These are phyloP conservation scores for Aspergillus hancockii DNA, from an alignment of 495 filamentous ascomycete species.

Conservation along the genomic window DNA sequence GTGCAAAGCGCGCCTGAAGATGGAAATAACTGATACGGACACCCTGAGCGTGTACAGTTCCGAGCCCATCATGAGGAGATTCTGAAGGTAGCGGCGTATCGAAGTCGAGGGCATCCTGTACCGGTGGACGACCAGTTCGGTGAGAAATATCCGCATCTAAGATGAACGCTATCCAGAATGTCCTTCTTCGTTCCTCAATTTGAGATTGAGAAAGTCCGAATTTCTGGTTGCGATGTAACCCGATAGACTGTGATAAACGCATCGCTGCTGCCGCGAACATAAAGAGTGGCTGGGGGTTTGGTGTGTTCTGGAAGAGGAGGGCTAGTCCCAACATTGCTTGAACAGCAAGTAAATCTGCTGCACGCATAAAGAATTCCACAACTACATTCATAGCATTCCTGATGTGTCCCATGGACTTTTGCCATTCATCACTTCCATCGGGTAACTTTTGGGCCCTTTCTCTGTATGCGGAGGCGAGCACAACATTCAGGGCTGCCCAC, in stretches of 20 bases:
- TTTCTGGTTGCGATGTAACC: conserved; percentile 18
- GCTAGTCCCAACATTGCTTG: conserved; percentile 24
- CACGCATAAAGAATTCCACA: conserved; percentile 19
- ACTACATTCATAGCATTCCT: conserved; percentile 25
- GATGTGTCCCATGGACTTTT: conserved; percentile 19
- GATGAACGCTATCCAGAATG: conserved; percentile 28
- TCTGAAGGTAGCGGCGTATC: conserved; percentile 16
- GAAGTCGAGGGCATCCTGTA: conserved; percentile 21
- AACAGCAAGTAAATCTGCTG: conserved; percentile 21
- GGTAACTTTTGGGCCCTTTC: conserved; percentile 16
- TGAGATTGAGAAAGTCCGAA: conserved; percentile 12
- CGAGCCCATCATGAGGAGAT: conserved; percentile 16
- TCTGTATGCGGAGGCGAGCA: conserved; percentile 23
- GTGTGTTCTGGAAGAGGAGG: conserved; percentile 25
- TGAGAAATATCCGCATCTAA: conserved; percentile 26
- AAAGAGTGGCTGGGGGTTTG: conserved; percentile 24
- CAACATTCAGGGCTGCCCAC: conserved; percentile 25
- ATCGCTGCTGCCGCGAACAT: conserved; percentile 24
- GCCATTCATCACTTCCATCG: conserved; percentile 16
- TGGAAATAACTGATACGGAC: conserved; percentile 18
- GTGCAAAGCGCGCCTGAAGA: conserved; percentile 17
- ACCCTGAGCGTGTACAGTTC: conserved; percentile 12
- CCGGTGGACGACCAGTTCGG: conserved; percentile 17
- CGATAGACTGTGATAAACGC: conserved; percentile 25
- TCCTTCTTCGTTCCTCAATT: conserved; percentile 21